These are phyloP conservation scores for Deakozyma indianensis DNA, from an alignment of 805 yeast genomes.

Conservation along the genomic window DNA sequence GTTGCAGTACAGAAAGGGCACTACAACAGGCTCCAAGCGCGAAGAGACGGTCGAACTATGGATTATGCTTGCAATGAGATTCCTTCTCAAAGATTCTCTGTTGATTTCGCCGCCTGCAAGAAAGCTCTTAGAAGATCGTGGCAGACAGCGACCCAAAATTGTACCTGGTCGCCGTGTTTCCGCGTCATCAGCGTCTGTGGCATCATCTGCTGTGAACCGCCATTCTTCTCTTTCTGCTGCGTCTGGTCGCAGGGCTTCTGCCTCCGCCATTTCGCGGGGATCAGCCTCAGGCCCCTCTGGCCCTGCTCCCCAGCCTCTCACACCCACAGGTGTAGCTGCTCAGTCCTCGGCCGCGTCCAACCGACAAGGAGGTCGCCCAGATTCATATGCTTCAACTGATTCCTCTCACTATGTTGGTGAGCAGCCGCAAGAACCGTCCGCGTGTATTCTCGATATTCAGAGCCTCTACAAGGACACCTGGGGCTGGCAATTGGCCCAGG, in stretches of 20 bases:
- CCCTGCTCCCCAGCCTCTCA: not conserved
- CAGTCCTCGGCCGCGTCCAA: not conserved
- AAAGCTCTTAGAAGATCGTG: slow-evolving; percentile 1
- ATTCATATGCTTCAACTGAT: not conserved
- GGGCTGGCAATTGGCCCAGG: slow-evolving; percentile 22
- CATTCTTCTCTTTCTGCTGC: not conserved
- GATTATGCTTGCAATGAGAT: slow-evolving; percentile 19
- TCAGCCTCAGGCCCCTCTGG: not conserved
- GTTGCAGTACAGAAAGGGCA: slow-evolving; percentile 14
- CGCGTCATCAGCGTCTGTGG: not conserved
- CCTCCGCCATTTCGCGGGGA: not conserved
- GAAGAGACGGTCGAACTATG: slow-evolving; percentile 17
- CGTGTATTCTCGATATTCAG: slow-evolving; percentile 13
- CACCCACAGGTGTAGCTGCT: not conserved
- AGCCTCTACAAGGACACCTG: slow-evolving; percentile 16
- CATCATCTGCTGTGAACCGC: not conserved
- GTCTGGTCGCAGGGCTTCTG: not conserved
- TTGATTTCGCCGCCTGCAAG: slow-evolving; percentile 15
- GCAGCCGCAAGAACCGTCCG: not conserved
- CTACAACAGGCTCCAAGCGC: slow-evolving; percentile 4
- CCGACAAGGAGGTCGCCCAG: not conserved
- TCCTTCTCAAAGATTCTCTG: slow-evolving; percentile 14
- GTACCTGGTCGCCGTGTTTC: not conserved
- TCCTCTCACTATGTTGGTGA: not conserved
- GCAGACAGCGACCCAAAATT: not conserved